These are phyloP conservation scores for Hemisphaericaspora xylanilytica DNA, from an alignment of 1,139 yeast genomes.

Conservation along the genomic window DNA sequence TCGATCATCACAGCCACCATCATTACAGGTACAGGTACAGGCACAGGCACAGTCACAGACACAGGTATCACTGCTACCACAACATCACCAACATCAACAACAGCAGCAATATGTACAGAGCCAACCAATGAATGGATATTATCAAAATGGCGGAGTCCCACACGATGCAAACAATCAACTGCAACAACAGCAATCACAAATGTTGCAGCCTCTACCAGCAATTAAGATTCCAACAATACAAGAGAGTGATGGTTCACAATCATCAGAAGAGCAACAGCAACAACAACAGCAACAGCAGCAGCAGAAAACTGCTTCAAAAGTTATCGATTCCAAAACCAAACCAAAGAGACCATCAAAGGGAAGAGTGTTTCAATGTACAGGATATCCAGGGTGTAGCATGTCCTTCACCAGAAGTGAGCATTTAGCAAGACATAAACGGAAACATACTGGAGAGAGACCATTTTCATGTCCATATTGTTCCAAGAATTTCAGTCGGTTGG, in stretches of 20 bases:
- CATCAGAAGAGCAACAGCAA: too few species aligned
- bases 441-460: constrained; percentile 95
- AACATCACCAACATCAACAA: background rate
- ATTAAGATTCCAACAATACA: background rate
- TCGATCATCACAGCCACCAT: background rate
- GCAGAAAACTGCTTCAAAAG: background rate
- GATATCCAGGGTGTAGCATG: constrained; percentile 86
- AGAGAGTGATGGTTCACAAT: too few species aligned
- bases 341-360: constrained; percentile 50
- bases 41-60: too few species aligned
- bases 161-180: constrained; percentile 4
- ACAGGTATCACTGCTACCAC: background rate
- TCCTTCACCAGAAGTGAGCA: constrained; percentile 88
- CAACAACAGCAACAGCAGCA: background rate
- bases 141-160: background rate
- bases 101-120: background rate
- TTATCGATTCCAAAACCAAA: constrained; percentile 12
- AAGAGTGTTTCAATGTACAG: constrained; percentile 78
- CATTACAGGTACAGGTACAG: too few species aligned
- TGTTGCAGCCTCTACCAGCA: background rate
- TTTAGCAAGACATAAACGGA: constrained; percentile 85
- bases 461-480: constrained; percentile 83
- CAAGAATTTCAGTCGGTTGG: constrained; percentile 78
- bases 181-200: background rate
- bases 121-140: constrained; percentile 6